These are phyloP conservation scores for Pseudocercospora musae DNA, from an alignment of 2,329 filamentous ascomycete genomes.

Conservation along the genomic window DNA sequence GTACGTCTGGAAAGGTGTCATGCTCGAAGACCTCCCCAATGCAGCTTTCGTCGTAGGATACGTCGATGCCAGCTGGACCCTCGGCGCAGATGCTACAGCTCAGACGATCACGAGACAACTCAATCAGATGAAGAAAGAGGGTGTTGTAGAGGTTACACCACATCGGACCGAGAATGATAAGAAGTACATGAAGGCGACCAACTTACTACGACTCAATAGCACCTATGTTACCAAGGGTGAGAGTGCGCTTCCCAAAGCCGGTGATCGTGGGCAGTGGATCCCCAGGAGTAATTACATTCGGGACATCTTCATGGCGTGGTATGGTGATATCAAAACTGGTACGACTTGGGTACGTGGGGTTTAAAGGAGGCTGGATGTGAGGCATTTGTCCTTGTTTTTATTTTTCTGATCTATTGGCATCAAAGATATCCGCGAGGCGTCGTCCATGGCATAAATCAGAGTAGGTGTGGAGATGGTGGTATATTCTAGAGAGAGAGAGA, in stretches of 20 bases:
- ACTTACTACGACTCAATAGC: conserved; percentile 46
- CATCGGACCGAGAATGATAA: conserved; percentile 37
- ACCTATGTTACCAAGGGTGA: conserved; percentile 51
- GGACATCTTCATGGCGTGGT: conserved; percentile 44
- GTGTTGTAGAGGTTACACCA: conserved; percentile 46
- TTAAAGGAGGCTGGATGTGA: background rate
- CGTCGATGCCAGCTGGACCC: conserved; percentile 59
- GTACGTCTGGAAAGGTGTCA: conserved; percentile 59
- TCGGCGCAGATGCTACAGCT: conserved; percentile 53
- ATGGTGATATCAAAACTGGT: conserved; percentile 42
- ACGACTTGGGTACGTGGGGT: conserved; percentile 36
- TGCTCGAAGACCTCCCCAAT: conserved; percentile 64
- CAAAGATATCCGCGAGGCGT: background rate
- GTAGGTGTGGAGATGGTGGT: background rate
- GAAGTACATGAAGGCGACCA: conserved; percentile 39
- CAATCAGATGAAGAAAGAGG: conserved; percentile 48
- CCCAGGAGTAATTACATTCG: conserved; percentile 44
- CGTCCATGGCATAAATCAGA: background rate
- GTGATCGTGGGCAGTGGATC: conserved; percentile 44
- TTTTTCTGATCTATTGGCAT: background rate
- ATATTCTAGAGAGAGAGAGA: too few species aligned
- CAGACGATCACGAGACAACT: conserved; percentile 51
- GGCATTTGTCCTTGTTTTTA: background rate
- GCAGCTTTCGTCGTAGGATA: conserved; percentile 59
- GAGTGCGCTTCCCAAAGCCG: conserved; percentile 48